A percentile compares a stretch with the other conserved stretches of the same genome.
Evolutionary conservation across 108 stramenopile species (phyloP).

Genomic region (Nitzschia inconspicua): DNA sequence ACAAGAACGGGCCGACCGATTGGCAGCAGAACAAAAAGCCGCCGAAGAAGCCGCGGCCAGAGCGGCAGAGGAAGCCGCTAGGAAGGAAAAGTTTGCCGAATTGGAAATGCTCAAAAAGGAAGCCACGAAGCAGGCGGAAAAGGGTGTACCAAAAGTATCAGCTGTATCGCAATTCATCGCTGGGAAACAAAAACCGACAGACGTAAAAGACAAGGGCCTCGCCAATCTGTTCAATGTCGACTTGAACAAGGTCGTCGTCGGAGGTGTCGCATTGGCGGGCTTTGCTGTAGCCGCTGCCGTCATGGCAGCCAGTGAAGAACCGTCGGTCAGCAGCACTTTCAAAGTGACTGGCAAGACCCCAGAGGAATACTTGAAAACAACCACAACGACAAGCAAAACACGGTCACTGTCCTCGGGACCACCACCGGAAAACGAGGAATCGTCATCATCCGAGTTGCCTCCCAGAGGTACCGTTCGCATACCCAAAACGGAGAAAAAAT

Average conservation of each 20-base stretch:
- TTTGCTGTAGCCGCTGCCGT: constrained; percentile 7
- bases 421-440: background rate
- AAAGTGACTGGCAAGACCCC: constrained; percentile 9
- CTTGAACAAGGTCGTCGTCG: background rate
- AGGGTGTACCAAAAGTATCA: constrained; percentile 6
- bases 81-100: background rate
- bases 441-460: background rate
- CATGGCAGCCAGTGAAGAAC: background rate
- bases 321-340: constrained; percentile 8
- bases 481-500: background rate
- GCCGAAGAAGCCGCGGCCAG: background rate
- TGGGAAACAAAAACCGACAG: constrained; percentile 1
- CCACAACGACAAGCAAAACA: background rate
- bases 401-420: background rate
- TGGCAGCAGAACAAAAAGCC: constrained; percentile 1
- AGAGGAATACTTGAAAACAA: background rate
- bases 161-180: constrained; percentile 4
- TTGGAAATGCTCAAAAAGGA: constrained; percentile 1
- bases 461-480: constrained; percentile 3
- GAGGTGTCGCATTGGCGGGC: constrained; percentile 8
- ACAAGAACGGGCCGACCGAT: too few species aligned
- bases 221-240: background rate
- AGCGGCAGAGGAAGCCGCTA: background rate
- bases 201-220: constrained; percentile 3
- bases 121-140: background rate